Conservation (phyloP, 495 filamentous ascomycete genomes). For the Cercophora newfieldiana region DNA sequence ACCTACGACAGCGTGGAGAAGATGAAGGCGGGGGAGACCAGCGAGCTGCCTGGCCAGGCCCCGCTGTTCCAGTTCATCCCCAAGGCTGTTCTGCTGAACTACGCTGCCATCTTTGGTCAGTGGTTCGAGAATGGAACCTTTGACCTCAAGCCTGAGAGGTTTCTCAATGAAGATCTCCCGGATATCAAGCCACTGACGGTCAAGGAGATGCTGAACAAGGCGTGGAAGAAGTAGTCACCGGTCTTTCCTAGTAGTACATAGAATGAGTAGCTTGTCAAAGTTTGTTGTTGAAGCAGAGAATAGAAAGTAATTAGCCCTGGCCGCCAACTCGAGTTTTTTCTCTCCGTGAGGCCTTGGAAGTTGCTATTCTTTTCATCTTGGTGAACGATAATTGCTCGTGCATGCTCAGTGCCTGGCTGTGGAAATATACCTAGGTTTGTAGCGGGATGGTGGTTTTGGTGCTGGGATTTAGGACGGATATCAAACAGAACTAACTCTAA, state of each 20-base stretch:
- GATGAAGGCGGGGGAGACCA: constrained; percentile 46
- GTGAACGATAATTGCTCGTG: no score
- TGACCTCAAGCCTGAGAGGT: constrained; percentile 29
- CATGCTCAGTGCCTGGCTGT: no score
- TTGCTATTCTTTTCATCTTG: no score
- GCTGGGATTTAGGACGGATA: no score
- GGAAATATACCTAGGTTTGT: no score
- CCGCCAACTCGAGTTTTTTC: no score
- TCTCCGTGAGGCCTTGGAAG: no score
- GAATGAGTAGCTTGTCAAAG: background rate
- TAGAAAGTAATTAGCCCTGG: no score
- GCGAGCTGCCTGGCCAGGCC: constrained; percentile 44
- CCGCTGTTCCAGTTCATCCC: constrained; percentile 38
- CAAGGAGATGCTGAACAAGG: constrained; percentile 12
- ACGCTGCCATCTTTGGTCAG: constrained; percentile 35
- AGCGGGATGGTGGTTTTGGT: no score
- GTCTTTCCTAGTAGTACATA: background rate
- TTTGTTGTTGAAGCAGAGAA: no score
- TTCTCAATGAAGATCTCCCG: constrained; percentile 5
- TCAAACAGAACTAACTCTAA: no score
- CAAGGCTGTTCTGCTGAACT: constrained; percentile 34
- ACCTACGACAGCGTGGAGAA: constrained; percentile 50
- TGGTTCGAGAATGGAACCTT: constrained; percentile 31
- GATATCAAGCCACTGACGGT: constrained; percentile 8
- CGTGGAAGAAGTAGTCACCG: background rate